A percentile compares a stretch with the other conserved stretches of the same genome.
phyloP scores from a whole-genome alignment of 1,284 basidiomycete species.

The Cryptococcus floricola region DNA sequence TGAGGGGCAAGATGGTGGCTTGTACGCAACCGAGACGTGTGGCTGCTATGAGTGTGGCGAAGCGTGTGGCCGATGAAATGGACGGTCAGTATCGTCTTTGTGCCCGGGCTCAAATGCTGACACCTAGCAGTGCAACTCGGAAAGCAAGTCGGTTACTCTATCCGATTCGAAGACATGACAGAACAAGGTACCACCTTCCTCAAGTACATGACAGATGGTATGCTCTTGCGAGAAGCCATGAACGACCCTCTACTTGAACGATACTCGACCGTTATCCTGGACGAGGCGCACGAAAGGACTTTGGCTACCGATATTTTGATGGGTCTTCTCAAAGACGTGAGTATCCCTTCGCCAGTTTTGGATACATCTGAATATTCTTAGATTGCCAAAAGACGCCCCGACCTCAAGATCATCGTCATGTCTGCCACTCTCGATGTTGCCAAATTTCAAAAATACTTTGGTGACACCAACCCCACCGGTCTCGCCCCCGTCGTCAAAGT shows the following conservation, averaged over 20 bases:
- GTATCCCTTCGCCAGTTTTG: slow-evolving; percentile 5
- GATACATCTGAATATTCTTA: slow-evolving; percentile 32
- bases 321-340: slow-evolving; percentile 67
- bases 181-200: slow-evolving; percentile 84
- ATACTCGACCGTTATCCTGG: slow-evolving; percentile 96
- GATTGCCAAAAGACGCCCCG: slow-evolving; percentile 73
- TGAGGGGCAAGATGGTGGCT: slow-evolving; percentile 83
- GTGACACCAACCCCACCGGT: slow-evolving; percentile 53
- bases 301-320: slow-evolving; percentile 98
- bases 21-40: slow-evolving; percentile 97
- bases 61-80: slow-evolving; percentile 98
- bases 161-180: slow-evolving; percentile 98
- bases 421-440: slow-evolving; percentile 93
- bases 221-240: slow-evolving; percentile 96
- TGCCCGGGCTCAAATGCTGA: background rate
- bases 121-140: slow-evolving; percentile 69
- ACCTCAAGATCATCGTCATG: slow-evolving; percentile 98
- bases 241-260: slow-evolving; percentile 83
- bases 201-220: slow-evolving; percentile 99
- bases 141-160: slow-evolving; percentile 94
- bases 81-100: slow-evolving; percentile 62
- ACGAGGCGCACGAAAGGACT: slow-evolving; percentile 98
- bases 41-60: slow-evolving; percentile 96
- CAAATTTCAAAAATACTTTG: slow-evolving; percentile 97
- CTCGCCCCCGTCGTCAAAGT: slow-evolving; percentile 90